phyloP scores from a whole-genome alignment of 2,329 filamentous ascomycete species.

The Fusarium sp. region DNA sequence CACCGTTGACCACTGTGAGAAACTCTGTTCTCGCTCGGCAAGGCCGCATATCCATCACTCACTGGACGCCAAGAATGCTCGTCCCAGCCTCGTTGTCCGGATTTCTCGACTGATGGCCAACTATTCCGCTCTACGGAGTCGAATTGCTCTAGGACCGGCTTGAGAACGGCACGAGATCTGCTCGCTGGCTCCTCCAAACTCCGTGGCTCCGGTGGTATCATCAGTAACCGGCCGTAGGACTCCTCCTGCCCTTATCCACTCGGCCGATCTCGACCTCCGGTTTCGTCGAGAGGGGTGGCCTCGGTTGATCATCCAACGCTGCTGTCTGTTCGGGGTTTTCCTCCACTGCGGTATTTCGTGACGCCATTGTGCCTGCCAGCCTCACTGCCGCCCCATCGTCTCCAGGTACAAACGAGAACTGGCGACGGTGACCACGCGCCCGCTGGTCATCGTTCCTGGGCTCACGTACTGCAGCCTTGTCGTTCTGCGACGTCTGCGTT shows the following conservation, averaged over 20 bases:
- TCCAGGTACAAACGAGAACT: slow-evolving; percentile 46
- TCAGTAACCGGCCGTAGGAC: slow-evolving; percentile 7
- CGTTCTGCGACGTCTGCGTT: neutral
- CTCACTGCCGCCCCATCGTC: slow-evolving; percentile 34
- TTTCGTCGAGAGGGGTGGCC: neutral
- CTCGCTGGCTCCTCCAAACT: neutral
- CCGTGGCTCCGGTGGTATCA: slow-evolving; percentile 1
- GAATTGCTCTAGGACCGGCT: neutral
- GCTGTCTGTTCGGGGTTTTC: neutral
- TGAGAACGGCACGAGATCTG: neutral
- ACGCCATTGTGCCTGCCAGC: neutral
- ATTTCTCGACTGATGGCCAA: neutral
- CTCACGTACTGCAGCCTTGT: neutral
- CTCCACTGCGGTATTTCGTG: neutral
- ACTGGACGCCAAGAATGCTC: neutral
- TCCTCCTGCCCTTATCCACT: slow-evolving; percentile 17
- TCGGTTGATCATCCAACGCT: neutral
- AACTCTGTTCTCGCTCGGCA: slow-evolving; percentile 19
- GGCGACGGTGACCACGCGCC: slow-evolving; percentile 31
- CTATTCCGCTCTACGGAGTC: neutral
- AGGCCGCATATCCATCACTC: slow-evolving; percentile 1
- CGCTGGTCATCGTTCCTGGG: neutral
- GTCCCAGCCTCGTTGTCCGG: neutral
- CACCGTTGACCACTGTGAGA: slow-evolving; percentile 27
- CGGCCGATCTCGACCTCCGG: slow-evolving; percentile 30